Base-by-base conservation (phyloP, 2,329 filamentous ascomycete species). In the Colletotrichum navitas region DNA sequence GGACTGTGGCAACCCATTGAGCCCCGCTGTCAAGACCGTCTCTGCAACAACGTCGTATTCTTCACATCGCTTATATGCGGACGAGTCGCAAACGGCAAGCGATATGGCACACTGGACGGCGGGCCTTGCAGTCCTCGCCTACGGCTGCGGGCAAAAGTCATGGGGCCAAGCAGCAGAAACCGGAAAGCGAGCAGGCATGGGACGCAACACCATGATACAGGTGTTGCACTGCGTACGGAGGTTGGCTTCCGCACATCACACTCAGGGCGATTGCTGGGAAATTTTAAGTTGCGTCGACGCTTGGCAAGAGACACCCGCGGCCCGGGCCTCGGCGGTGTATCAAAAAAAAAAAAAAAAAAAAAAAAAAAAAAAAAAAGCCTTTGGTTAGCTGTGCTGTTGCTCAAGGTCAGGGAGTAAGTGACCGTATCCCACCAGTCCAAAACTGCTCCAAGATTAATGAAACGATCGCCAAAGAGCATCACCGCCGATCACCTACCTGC, bases 11-110 rank as follows among this genome's bases (percentile, higher is more conserved):
- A 39, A 43, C 63, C 51, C 43, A n/a, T 45, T 29, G 24, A 24
- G 24, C 64, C 63, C 68, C 65, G 68, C 65, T 45, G 21, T 47
- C 16, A 39, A 52, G 52, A 49, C 65, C 45, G n/a, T 26, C 59
- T 68, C 65, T 71, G 68, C 65, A 59, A 68, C 65, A 26, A 68
- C 54, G 68, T 68, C 64, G 68, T 54, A 68, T 68, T 68, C 24
- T 63, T 68, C 68, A 63, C 68, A 63, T 71, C 68, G 65, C 68
- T 71, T 71, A 63, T 34, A 36, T 47, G 58, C 43, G 54, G 60
- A 64, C 65, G 59, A 63, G 68, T 68, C 65, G 60, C 58, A 51
- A 60, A 58, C 41, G 49, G 26, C 51, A 63, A 7, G 39, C 16
- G 36, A 59, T 51, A 41, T 62, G 68, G 39, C 14, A 34, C 21